Percentiles rank a stretch among this genome's conserved stretches.
Evolutionary conservation across 495 filamentous ascomycete species (phyloP).

Genomic region (Talaromyces nanjingensis): DNA sequence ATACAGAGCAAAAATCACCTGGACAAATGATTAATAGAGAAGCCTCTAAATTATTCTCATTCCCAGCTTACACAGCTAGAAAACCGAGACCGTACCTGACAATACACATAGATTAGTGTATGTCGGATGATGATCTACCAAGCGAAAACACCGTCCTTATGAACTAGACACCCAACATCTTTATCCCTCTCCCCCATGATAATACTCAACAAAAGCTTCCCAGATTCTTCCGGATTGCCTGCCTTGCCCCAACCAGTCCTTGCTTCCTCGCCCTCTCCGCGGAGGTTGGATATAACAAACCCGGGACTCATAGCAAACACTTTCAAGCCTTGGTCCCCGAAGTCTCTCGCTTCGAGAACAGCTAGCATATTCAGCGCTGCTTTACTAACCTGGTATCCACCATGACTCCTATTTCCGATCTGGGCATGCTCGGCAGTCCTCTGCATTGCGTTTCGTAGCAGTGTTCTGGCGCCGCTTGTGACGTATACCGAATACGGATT

Average conservation of each 20-base stretch:
- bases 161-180: constrained; percentile 20
- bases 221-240: constrained; percentile 18
- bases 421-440: constrained; percentile 8
- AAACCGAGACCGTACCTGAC: neutral
- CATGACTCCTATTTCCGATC: constrained; percentile 15
- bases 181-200: constrained; percentile 22
- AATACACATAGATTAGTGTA: neutral
- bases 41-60: too few species aligned
- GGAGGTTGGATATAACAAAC: constrained; percentile 27
- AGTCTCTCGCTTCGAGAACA: constrained; percentile 37
- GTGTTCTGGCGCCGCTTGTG: constrained; percentile 17
- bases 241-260: constrained; percentile 15
- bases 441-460: constrained; percentile 21
- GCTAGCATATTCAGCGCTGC: constrained; percentile 45
- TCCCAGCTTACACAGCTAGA: neutral
- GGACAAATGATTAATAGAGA: neutral
- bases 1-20: neutral
- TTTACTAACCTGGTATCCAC: constrained; percentile 48
- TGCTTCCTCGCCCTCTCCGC: constrained; percentile 18
- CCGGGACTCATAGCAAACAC: constrained; percentile 40
- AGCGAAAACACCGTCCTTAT: constrained; percentile 17
- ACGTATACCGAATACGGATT: constrained; percentile 23
- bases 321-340: constrained; percentile 34
- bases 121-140: constrained; percentile 8
- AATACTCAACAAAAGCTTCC: constrained; percentile 19